phyloP scores from a whole-genome alignment of 768 basidiomycete genomes.

The Boletus reticulatus region DNA sequence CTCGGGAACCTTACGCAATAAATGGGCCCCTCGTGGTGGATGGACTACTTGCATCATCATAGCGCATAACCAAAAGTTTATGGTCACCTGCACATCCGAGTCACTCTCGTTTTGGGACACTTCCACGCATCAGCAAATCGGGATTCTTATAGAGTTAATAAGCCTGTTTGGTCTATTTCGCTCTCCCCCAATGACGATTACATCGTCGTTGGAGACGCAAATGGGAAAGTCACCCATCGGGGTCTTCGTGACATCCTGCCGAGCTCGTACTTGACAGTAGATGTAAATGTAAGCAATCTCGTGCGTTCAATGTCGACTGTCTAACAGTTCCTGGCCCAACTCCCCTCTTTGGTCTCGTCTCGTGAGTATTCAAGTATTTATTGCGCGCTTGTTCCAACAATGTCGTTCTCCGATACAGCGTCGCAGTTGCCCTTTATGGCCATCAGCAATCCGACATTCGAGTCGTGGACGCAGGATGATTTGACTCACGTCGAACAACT shows the following conservation, averaged over 20 bases:
- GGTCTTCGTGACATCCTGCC: slow-evolving; percentile 1
- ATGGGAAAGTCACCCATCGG: background rate
- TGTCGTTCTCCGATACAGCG: background rate
- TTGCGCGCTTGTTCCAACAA: background rate
- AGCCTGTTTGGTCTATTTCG: background rate
- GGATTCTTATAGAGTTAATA: background rate
- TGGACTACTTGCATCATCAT: background rate
- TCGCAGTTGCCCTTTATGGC: background rate
- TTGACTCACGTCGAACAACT: background rate
- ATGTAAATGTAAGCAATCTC: too few relatives aligned
- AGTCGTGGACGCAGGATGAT: background rate
- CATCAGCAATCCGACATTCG: background rate
- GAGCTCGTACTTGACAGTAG: background rate
- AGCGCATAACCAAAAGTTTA: background rate
- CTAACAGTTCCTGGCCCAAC: too few relatives aligned
- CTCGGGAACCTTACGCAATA: background rate
- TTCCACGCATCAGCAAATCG: background rate
- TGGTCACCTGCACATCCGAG: background rate
- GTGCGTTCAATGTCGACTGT: too few relatives aligned
- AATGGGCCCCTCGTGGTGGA: background rate
- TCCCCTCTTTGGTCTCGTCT: too few relatives aligned
- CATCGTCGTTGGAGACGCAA: background rate
- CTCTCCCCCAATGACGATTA: background rate
- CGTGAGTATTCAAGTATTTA: background rate
- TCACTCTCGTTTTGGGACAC: background rate